Conservation (phyloP, 176 grass and related monocot genomes). For the Ensete glaucum region DNA sequence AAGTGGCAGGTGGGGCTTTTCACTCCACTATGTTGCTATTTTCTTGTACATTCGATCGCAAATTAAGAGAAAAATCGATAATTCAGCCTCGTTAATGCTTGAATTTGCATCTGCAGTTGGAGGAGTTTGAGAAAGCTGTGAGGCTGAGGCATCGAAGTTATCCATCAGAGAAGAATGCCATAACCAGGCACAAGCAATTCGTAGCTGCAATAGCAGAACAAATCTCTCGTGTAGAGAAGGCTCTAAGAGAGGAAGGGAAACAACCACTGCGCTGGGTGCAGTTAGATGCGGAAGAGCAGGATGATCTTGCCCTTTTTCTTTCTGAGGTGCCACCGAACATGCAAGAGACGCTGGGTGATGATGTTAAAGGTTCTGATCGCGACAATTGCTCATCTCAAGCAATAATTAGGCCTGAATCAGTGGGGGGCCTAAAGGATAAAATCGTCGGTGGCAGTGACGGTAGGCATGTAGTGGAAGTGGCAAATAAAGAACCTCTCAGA, state of each 20-base stretch:
- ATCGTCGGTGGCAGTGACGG: slow-evolving; percentile 14
- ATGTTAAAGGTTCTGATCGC: slow-evolving; percentile 2
- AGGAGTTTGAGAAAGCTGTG: slow-evolving; percentile 83
- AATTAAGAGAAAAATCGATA: slow-evolving; percentile 2
- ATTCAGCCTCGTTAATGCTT: neutral
- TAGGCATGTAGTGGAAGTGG: slow-evolving; percentile 18
- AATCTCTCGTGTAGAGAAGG: slow-evolving; percentile 51
- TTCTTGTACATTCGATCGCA: slow-evolving; percentile 4
- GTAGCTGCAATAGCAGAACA: slow-evolving; percentile 54
- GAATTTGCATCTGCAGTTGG: slow-evolving; percentile 37
- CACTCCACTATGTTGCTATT: neutral
- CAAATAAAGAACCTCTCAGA: slow-evolving; percentile 29
- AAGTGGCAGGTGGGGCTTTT: slow-evolving; percentile 75
- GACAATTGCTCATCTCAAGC: slow-evolving; percentile 12
- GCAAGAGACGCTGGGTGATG: slow-evolving; percentile 27
- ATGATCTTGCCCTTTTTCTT: slow-evolving; percentile 80
- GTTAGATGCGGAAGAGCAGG: slow-evolving; percentile 62
- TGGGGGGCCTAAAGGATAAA: neutral
- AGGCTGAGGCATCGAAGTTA: slow-evolving; percentile 44
- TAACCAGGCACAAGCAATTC: slow-evolving; percentile 60
- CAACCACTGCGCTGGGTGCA: slow-evolving; percentile 60
- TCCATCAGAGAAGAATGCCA: slow-evolving; percentile 47
- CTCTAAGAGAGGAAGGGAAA: slow-evolving; percentile 29
- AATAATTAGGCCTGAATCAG: neutral
- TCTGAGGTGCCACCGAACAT: slow-evolving; percentile 35